A percentile compares a stretch with the other conserved stretches of the same genome.
Conservation (phyloP, 805 yeast species). For the Wickerhamiella azyma region DNA sequence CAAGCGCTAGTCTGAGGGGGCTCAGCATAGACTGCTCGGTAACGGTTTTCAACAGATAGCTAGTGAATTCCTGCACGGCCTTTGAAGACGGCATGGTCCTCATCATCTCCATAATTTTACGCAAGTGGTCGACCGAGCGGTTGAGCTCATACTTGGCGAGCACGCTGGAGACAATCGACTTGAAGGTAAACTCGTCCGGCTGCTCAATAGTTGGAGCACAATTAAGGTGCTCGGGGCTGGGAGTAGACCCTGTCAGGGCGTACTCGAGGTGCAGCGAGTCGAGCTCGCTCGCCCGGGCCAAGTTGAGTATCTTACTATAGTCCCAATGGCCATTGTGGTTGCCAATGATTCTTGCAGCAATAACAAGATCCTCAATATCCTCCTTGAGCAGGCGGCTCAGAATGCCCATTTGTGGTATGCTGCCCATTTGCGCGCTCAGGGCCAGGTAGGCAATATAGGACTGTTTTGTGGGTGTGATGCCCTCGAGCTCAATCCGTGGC, state of each 20-base stretch:
- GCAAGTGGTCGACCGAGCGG: neutral
- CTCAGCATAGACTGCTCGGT: conserved; percentile 5
- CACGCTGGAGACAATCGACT: neutral
- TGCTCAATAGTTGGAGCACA: neutral
- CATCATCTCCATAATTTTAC: neutral
- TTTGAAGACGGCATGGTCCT: neutral
- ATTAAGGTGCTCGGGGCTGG: neutral
- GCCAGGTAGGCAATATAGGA: conserved; percentile 1
- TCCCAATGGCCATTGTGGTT: neutral
- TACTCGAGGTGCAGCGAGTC: neutral
- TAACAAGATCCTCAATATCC: neutral
- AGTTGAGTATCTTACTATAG: neutral
- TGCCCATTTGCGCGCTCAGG: neutral
- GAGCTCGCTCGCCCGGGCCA: neutral
- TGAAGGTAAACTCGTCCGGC: neutral
- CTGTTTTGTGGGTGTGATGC: neutral
- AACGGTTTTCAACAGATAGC: neutral
- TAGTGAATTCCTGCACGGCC: neutral
- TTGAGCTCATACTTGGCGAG: neutral
- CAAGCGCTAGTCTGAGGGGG: neutral
- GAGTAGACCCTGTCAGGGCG: neutral
- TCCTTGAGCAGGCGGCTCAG: neutral
- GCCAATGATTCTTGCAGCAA: no score
- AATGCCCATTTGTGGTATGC: neutral
- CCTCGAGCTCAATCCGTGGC: neutral